Conservation (phyloP, 805 yeast species). For the Kazachstania taianensis region DNA sequence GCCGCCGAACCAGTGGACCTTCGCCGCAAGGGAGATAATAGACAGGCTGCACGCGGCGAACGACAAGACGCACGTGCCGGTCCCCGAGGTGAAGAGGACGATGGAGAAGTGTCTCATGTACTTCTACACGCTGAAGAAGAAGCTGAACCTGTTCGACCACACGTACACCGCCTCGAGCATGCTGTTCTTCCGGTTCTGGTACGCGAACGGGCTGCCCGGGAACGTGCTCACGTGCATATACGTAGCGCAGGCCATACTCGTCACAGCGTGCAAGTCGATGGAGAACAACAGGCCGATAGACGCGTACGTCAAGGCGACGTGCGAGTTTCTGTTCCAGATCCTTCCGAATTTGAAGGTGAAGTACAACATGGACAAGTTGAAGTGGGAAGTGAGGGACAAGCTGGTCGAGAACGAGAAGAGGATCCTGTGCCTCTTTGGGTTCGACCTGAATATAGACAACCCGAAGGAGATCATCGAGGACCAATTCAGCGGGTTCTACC, state of each 20-base stretch:
- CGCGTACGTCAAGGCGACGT: slow-evolving; percentile 27
- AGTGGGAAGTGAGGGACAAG: slow-evolving; percentile 30
- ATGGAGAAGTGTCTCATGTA: slow-evolving; percentile 29
- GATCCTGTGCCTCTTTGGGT: slow-evolving; percentile 25
- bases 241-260: slow-evolving; percentile 27
- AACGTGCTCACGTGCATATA: slow-evolving; percentile 24
- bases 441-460: slow-evolving; percentile 27
- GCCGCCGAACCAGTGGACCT: slow-evolving; percentile 27
- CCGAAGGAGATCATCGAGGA: slow-evolving; percentile 29
- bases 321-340: slow-evolving; percentile 21
- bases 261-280: slow-evolving; percentile 29
- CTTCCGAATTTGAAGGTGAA: slow-evolving; percentile 14
- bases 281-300: slow-evolving; percentile 31
- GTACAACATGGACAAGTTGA: slow-evolving; percentile 27
- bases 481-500: slow-evolving; percentile 26
- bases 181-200: slow-evolving; percentile 29
- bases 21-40: slow-evolving; percentile 22
- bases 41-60: slow-evolving; percentile 18
- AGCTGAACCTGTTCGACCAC: slow-evolving; percentile 27
- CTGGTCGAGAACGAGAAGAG: slow-evolving; percentile 26
- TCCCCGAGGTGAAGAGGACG: slow-evolving; percentile 20
- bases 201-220: slow-evolving; percentile 21
- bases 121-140: slow-evolving; percentile 28
- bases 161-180: slow-evolving; percentile 30
- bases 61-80: background rate